These are phyloP conservation scores for Graphiopsis chlorocephala DNA, from an alignment of 2,329 filamentous ascomycete genomes.

Conservation along the genomic window DNA sequence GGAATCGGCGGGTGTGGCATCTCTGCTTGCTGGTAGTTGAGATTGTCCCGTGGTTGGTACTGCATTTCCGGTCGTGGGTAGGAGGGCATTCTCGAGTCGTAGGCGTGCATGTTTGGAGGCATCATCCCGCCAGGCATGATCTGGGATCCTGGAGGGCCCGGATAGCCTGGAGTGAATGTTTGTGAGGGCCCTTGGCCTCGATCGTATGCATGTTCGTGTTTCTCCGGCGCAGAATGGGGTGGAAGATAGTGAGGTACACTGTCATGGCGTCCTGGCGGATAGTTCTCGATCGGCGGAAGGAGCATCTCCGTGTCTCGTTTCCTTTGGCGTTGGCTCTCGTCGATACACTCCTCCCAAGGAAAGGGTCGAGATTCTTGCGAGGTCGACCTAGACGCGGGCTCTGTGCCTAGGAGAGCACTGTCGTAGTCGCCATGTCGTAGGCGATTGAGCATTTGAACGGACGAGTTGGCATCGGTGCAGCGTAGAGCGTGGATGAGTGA, in stretches of 20 bases:
- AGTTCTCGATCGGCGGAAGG: neutral
- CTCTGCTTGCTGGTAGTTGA: neutral
- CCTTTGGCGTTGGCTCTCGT: neutral
- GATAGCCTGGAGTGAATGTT: neutral
- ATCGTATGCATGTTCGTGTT: neutral
- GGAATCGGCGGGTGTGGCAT: neutral
- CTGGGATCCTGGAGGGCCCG: neutral
- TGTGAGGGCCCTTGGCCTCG: neutral
- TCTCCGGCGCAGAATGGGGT: neutral
- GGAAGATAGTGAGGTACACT: neutral
- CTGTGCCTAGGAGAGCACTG: slow-evolving; percentile 6
- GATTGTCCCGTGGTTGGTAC: neutral
- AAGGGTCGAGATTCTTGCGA: neutral
- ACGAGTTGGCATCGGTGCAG: slow-evolving; percentile 6
- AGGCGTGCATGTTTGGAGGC: neutral
- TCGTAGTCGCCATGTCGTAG: slow-evolving; percentile 14
- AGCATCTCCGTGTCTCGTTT: neutral
- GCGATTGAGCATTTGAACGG: slow-evolving; percentile 11
- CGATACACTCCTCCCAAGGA: slow-evolving; percentile 9
- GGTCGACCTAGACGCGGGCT: neutral
- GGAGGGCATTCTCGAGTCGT: neutral
- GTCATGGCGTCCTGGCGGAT: neutral
- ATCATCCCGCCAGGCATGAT: neutral
- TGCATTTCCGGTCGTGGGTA: slow-evolving; percentile 4
- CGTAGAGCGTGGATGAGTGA: slow-evolving; percentile 14